These are phyloP conservation scores for Remersonia thermophila DNA, from an alignment of 2,329 filamentous ascomycete genomes.

Conservation along the genomic window DNA sequence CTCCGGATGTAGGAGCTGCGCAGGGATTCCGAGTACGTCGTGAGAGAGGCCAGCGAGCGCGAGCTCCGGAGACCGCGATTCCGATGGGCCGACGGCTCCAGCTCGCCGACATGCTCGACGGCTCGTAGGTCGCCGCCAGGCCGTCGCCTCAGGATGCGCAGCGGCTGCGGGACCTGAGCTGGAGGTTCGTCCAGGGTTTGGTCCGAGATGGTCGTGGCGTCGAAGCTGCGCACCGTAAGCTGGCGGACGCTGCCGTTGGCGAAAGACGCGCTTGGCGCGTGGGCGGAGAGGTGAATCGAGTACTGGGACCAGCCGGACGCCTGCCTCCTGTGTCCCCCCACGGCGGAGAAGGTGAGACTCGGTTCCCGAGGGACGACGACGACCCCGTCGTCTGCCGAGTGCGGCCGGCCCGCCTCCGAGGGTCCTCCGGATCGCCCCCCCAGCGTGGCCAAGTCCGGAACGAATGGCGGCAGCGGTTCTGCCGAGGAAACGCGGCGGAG, in stretches of 20 bases:
- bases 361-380: no score
- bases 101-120: conserved; percentile 51
- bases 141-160: conserved; percentile 54
- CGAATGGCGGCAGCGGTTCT: conserved; percentile 34
- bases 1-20: conserved; percentile 44
- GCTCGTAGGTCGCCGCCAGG: conserved; percentile 66
- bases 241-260: conserved; percentile 41
- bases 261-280: conserved; percentile 47
- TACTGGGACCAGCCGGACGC: conserved; percentile 36
- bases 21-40: conserved; percentile 48
- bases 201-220: conserved; percentile 47
- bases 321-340: conserved; percentile 30
- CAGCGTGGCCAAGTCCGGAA: conserved; percentile 34
- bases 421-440: conserved; percentile 14
- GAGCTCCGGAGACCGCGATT: conserved; percentile 32
- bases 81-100: conserved; percentile 31
- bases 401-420: no score
- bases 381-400: no score
- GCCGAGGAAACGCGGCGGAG: conserved; percentile 25
- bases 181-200: conserved; percentile 33
- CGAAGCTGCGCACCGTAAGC: conserved; percentile 46
- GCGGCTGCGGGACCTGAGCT: conserved; percentile 36
- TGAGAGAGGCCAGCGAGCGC: conserved; percentile 46
- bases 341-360: no score
- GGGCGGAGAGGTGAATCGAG: conserved; percentile 39